These are phyloP conservation scores for Aphanomyces stellatus DNA, from an alignment of 352 stramenopile genomes.

Conservation along the genomic window DNA sequence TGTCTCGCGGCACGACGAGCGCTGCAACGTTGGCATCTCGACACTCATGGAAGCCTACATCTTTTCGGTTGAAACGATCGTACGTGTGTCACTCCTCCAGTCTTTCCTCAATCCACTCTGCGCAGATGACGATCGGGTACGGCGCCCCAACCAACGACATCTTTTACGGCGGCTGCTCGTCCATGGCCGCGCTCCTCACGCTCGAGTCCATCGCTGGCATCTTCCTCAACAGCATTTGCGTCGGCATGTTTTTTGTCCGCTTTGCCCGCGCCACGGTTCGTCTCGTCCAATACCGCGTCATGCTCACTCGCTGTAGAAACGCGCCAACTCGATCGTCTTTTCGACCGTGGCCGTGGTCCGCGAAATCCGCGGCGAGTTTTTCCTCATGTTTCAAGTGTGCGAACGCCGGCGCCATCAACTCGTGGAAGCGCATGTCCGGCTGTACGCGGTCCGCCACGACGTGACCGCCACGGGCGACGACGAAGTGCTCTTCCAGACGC, in stretches of 20 bases:
- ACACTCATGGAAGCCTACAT: slow-evolving; percentile 78
- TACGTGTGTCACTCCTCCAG: slow-evolving; percentile 26
- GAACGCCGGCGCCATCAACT: slow-evolving; percentile 85
- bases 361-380: slow-evolving; percentile 82
- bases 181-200: slow-evolving; percentile 67
- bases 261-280: slow-evolving; percentile 66
- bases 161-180: slow-evolving; percentile 77
- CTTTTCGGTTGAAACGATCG: slow-evolving; percentile 83
- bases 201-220: slow-evolving; percentile 82
- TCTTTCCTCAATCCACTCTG: background rate
- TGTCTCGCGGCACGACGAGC: slow-evolving; percentile 44
- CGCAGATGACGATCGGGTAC: slow-evolving; percentile 83
- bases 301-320: slow-evolving; percentile 36
- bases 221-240: slow-evolving; percentile 80
- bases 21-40: slow-evolving; percentile 64
- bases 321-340: slow-evolving; percentile 83
- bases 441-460: slow-evolving; percentile 76
- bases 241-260: slow-evolving; percentile 81
- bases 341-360: slow-evolving; percentile 78
- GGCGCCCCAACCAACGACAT: slow-evolving; percentile 80
- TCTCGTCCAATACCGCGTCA: background rate
- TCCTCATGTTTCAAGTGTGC: slow-evolving; percentile 89
- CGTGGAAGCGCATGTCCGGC: slow-evolving; percentile 70
- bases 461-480: slow-evolving; percentile 36
- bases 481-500: slow-evolving; percentile 63